These are phyloP conservation scores for Eimeria mitis DNA, from an alignment of 169 alveolate genomes.

Conservation along the genomic window DNA sequence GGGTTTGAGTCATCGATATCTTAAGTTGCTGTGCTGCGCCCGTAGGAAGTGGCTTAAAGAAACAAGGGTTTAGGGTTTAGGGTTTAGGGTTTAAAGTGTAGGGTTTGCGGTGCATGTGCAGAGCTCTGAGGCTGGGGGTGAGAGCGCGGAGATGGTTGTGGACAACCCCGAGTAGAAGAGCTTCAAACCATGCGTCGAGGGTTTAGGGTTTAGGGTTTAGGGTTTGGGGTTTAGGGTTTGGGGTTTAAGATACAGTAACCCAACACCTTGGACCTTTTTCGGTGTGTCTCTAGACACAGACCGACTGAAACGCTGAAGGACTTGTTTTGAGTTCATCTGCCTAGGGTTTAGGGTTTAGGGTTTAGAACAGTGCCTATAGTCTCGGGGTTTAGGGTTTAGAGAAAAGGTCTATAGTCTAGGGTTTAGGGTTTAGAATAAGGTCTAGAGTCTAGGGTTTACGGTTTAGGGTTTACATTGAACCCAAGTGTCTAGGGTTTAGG, in stretches of 20 bases:
- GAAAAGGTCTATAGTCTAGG: neutral
- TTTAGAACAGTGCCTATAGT: neutral
- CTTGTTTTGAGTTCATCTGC: neutral
- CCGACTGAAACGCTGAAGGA: neutral
- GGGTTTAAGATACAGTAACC: neutral
- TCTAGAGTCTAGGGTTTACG: neutral
- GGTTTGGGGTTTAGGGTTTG: constrained; percentile 10
- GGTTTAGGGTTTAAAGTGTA: constrained; percentile 2
- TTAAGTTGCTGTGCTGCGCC: neutral
- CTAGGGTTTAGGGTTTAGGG: neutral
- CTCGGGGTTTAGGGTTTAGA: neutral
- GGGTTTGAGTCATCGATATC: neutral
- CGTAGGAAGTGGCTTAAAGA: neutral
- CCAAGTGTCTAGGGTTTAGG: neutral
- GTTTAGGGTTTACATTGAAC: neutral
- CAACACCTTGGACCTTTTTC: neutral
- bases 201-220: constrained; percentile 28
- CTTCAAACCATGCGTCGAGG: neutral
- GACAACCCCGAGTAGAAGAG: constrained; percentile 32
- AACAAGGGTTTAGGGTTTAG: constrained; percentile 4
- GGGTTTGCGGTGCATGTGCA: constrained; percentile 38
- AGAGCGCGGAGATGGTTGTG: constrained; percentile 48
- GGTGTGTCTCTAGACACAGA: neutral
- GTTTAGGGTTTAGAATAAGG: neutral
- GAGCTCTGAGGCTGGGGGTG: constrained; percentile 46